Evolutionary conservation across 176 grass and related monocot species (phyloP).

Genomic region (Saccharum spontaneum): DNA sequence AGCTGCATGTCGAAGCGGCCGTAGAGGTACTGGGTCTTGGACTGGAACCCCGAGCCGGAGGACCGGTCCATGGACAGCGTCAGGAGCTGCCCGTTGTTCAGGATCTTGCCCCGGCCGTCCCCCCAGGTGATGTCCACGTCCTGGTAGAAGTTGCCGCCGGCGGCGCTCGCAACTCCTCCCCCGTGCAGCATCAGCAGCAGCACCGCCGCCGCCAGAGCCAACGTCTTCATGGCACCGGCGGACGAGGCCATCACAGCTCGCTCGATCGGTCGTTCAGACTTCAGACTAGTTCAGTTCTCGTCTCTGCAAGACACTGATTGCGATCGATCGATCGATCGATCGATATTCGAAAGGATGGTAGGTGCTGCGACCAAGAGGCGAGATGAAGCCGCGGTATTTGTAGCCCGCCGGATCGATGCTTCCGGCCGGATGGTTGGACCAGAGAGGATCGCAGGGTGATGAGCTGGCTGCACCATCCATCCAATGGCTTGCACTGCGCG

Average conservation of each 20-base stretch:
- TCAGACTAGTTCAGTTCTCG: too few relatives aligned
- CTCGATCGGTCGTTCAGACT: too few relatives aligned
- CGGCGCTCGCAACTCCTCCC: background rate
- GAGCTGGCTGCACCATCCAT: background rate
- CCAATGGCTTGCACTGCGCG: background rate
- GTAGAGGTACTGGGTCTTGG: slow-evolving; percentile 60
- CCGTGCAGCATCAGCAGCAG: background rate
- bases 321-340: too few relatives aligned
- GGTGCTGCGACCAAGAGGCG: too few relatives aligned
- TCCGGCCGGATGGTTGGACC: too few relatives aligned
- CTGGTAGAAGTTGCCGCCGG: slow-evolving; percentile 48
- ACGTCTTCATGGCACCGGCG: too few relatives aligned
- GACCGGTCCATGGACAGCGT: slow-evolving; percentile 62
- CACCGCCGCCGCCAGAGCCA: background rate
- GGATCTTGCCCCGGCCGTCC: slow-evolving; percentile 62
- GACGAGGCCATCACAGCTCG: too few relatives aligned
- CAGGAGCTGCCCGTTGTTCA: slow-evolving; percentile 54
- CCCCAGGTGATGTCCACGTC: slow-evolving; percentile 89
- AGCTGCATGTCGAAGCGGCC: slow-evolving; percentile 76
- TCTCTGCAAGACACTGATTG: too few relatives aligned
- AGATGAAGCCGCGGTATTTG: too few relatives aligned
- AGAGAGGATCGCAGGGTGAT: too few relatives aligned
- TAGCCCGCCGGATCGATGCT: too few relatives aligned
- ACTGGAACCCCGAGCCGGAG: slow-evolving; percentile 73
- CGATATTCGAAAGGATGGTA: too few relatives aligned